phyloP scores from a whole-genome alignment of 805 yeast species.

The Wickerhamiella siamensis region DNA sequence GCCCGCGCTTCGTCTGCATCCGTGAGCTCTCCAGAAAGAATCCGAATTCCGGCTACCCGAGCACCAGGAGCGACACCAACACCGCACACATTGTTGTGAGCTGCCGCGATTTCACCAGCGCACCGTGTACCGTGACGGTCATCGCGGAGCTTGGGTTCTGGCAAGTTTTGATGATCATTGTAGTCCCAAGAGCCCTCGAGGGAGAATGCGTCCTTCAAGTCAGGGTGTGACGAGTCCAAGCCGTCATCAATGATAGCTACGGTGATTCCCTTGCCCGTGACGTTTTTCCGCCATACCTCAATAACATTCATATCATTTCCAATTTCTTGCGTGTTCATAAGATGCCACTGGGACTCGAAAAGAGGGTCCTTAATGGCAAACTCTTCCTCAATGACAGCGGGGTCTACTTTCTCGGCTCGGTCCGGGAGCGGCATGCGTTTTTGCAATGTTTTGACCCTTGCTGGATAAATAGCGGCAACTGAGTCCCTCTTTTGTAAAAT shows the following conservation, averaged over 20 bases:
- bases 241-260: slow-evolving; percentile 94
- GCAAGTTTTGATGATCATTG: slow-evolving; percentile 59
- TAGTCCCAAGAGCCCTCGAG: slow-evolving; percentile 84
- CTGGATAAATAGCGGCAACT: slow-evolving; percentile 1
- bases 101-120: slow-evolving; percentile 94
- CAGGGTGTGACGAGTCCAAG: slow-evolving; percentile 64
- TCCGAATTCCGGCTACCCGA: slow-evolving; percentile 78
- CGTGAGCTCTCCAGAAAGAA: slow-evolving; percentile 65
- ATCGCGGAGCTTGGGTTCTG: slow-evolving; percentile 64
- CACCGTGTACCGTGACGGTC: slow-evolving; percentile 96
- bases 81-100: slow-evolving; percentile 75
- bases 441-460: slow-evolving; percentile 2
- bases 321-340: slow-evolving; percentile 55
- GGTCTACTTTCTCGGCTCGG: background rate
- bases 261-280: slow-evolving; percentile 69
- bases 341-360: slow-evolving; percentile 83
- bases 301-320: slow-evolving; percentile 81
- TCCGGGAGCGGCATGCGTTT: slow-evolving; percentile 13
- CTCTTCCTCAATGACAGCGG: slow-evolving; percentile 26
- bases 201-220: slow-evolving; percentile 47
- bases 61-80: slow-evolving; percentile 88
- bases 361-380: slow-evolving; percentile 67
- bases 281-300: slow-evolving; percentile 69
- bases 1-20: slow-evolving; percentile 87
- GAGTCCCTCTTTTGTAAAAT: background rate